Evolutionary conservation across 1,284 basidiomycete genomes (phyloP).

Genomic region (Malassezia japonica): DNA sequence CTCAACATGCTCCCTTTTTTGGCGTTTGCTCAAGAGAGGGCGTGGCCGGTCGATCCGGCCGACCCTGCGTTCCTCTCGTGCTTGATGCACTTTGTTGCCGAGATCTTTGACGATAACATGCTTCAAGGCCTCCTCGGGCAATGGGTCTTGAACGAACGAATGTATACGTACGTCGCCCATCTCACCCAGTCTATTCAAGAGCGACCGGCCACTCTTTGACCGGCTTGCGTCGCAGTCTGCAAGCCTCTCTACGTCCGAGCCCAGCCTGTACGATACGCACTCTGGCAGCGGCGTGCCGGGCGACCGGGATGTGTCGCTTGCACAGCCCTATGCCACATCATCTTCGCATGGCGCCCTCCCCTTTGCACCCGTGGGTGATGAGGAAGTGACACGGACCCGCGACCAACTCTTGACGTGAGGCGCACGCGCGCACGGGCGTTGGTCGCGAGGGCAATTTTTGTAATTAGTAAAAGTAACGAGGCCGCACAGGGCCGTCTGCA

Average conservation of each 20-base stretch:
- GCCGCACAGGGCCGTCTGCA: not conserved
- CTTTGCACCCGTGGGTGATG: not conserved
- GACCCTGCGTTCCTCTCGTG: not conserved
- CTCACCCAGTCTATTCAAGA: slow-evolving; percentile 5
- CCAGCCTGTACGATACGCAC: slow-evolving; percentile 7
- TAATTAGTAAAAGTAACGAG: not conserved
- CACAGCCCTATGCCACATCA: not conserved
- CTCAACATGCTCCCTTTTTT: slow-evolving; percentile 5
- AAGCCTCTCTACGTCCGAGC: not conserved
- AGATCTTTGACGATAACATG: not conserved
- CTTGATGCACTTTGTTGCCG: not conserved
- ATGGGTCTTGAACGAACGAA: slow-evolving; percentile 7
- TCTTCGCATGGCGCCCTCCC: not conserved
- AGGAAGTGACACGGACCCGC: not conserved
- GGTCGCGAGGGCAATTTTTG: too few species aligned
- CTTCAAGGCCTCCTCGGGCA: not conserved
- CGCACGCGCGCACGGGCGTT: too few species aligned
- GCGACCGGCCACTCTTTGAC: not conserved
- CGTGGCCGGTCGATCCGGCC: not conserved
- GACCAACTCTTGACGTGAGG: not conserved
- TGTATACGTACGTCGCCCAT: slow-evolving; percentile 7
- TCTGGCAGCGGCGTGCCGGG: slow-evolving; percentile 14
- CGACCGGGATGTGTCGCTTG: slow-evolving; percentile 1
- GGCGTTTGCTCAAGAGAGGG: not conserved
- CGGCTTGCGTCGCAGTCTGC: slow-evolving; percentile 11